A percentile compares a stretch with the other conserved stretches of the same genome.
These are phyloP conservation scores for Tuber umbilicatum DNA, from an alignment of 495 filamentous ascomycete species.

Conservation along the genomic window DNA sequence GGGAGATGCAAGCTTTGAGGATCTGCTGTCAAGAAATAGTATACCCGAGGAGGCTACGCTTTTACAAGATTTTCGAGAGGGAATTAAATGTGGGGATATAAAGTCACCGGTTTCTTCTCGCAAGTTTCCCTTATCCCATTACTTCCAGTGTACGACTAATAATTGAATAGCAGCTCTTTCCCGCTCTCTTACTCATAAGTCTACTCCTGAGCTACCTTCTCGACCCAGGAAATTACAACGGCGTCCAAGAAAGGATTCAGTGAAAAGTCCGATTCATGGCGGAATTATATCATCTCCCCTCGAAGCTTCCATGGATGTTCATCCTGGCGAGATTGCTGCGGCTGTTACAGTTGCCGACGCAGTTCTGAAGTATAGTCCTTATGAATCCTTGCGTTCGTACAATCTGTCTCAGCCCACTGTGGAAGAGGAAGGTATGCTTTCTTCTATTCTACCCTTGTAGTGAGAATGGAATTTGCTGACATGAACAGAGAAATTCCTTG, in stretches of 20 bases:
- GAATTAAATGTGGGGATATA: neutral
- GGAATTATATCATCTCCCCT: neutral
- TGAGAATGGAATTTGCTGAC: neutral
- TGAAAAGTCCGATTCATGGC: neutral
- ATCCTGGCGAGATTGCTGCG: neutral
- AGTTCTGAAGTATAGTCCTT: neutral
- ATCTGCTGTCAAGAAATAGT: neutral
- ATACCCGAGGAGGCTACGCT: neutral
- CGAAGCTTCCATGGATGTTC: neutral
- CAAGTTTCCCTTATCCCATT: neutral
- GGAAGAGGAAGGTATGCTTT: neutral
- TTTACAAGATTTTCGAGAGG: neutral
- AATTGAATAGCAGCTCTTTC: neutral
- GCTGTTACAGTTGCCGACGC: neutral
- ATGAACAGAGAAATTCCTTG: neutral
- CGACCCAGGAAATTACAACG: neutral
- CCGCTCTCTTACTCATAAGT: neutral
- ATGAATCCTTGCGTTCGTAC: neutral
- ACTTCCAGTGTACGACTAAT: neutral
- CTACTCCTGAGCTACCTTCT: neutral
- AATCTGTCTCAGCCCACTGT: neutral
- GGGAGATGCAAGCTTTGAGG: neutral
- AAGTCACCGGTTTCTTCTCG: neutral
- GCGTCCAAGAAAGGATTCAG: neutral
- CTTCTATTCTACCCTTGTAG: too few relatives aligned